Base-by-base conservation (phyloP, 164 flowering plant species). In the Aristolochia contorta region DNA sequence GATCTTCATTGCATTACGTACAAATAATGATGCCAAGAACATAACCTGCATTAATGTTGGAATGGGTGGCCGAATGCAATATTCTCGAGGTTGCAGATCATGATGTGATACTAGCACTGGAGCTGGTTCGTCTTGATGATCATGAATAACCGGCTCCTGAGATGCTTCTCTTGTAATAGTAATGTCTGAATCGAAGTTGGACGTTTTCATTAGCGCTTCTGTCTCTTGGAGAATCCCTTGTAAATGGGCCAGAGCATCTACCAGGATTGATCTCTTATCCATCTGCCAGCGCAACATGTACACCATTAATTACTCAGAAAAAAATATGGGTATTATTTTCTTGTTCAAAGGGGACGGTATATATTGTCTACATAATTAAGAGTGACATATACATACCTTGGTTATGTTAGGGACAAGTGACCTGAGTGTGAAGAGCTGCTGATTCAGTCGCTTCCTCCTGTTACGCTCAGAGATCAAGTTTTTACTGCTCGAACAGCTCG, bases 391-490 rank as follows among this genome's bases (percentile, higher is more conserved):
- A 27, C 30, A 5, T 60, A 69, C 73, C 69, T 70, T 70, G 9
- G 73, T 65, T 43, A 70, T 70, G 25, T 70, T 70, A 20, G 69
- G 73, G 16, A 70, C 73, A 33, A 70, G 57, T 12, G 69, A 61
- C 15, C 73, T 64, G 22, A 70, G 62, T 41, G 73, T 58, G 6
- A 61, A 61, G 30, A 70, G 47, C 22, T 62, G 69, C 22, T 65
- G 63, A 24, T 62, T 65, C 13, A 70, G 59, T 54, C 69, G 46
- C 59, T 66, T 66, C 59, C 73, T 70, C 22, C 73, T 46, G 32
- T 70, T 70, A 45, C 73, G 64, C 55, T 70, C 73, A 9, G 73
- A 65, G 4, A 70, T 64, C 56, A 70, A 62, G 20, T 70, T 70
- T 52, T 62, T 70, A 32, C 53, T 18, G 5, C 47, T 21, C 12